Conservation (phyloP, 2,329 filamentous ascomycete genomes). For the Fusarium pseudoanthophilum region DNA sequence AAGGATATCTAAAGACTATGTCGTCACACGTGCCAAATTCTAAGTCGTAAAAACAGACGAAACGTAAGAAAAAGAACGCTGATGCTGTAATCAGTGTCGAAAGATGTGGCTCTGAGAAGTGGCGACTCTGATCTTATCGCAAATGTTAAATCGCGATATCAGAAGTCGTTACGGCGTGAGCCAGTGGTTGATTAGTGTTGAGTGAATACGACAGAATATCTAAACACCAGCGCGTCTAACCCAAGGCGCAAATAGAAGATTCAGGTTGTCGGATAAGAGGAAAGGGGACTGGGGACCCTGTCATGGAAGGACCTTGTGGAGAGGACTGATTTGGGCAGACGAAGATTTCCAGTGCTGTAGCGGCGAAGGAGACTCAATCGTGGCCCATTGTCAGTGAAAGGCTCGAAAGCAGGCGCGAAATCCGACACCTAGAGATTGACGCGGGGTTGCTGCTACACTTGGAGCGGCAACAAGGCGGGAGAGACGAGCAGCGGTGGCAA, state of each 20-base stretch:
- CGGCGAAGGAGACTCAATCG: conserved; percentile 46
- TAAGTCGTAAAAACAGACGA: conserved; percentile 44
- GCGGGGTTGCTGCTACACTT: conserved; percentile 41
- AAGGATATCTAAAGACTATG: conserved; percentile 44
- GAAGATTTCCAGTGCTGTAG: conserved; percentile 34
- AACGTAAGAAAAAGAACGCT: conserved; percentile 35
- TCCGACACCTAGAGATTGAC: conserved; percentile 40
- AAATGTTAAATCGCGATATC: conserved; percentile 37
- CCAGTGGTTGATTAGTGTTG: conserved; percentile 44
- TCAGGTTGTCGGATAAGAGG: conserved; percentile 39
- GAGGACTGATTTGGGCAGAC: conserved; percentile 23
- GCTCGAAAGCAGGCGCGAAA: conserved; percentile 44
- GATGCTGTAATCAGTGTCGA: conserved; percentile 24
- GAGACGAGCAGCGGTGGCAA: conserved; percentile 35
- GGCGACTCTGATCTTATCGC: conserved; percentile 35
- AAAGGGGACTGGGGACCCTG: conserved; percentile 42
- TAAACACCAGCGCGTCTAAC: conserved; percentile 55
- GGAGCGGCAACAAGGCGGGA: conserved; percentile 27
- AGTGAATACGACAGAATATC: conserved; percentile 44
- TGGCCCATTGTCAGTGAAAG: conserved; percentile 49
- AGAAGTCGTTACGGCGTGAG: conserved; percentile 30
- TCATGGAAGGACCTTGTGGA: conserved; percentile 36
- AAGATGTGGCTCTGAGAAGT: conserved; percentile 35
- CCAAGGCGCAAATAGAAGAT: conserved; percentile 48
- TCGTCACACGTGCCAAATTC: conserved; percentile 44